Evolutionary conservation across 352 stramenopile genomes (phyloP), one percentile per base, ranked within the genome.

Genomic region (Globisporangium polare): DNA sequence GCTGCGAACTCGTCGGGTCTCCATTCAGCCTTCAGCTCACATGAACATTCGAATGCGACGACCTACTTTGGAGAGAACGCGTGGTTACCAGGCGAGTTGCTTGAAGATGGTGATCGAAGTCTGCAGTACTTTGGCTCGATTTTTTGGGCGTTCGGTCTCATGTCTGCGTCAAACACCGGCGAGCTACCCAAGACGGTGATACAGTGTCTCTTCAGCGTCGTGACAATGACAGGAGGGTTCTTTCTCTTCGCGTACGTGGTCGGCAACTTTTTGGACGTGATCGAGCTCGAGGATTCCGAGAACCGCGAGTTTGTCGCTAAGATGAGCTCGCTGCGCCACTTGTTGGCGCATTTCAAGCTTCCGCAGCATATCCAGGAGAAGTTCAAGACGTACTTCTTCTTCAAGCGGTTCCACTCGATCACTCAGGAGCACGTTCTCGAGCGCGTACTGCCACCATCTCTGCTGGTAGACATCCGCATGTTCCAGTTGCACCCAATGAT

Each of bases 401-500:
- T 88, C 66, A 81, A 84, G 39, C 73, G 75, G 2, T 89, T 86
- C 33, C 79, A 89, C 52, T 85, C 77, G 1, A 89, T 89, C 47
- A 86, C 79, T 1, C 74, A 89, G 53, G 77, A 89, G 46, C 74
- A 87, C 43, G 68, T 83, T 2, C 68, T 89, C 2, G 77, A 83
- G 31, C 70, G 74, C 9, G 76, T 81, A 0, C 45, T 89, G 9
- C 79, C 79, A 18, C 79, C 78, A 4, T 86, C 79, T 10, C 65
- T 89, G 26, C 53, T 88, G 37, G 66, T 83, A 5, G 79, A 89
- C 53, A 86, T 88, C 41, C 77, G 79, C 9, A 75, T 87, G 67
- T 84, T 89, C 51, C 74, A 88, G 27, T 53, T 89, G 45, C 73
- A 85, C 24, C 69, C 79, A 1, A 89, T 89, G 77, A 80, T 89